Evolutionary conservation across 1,284 basidiomycete genomes (phyloP).

Genomic region (Ceratobasidium sp.): DNA sequence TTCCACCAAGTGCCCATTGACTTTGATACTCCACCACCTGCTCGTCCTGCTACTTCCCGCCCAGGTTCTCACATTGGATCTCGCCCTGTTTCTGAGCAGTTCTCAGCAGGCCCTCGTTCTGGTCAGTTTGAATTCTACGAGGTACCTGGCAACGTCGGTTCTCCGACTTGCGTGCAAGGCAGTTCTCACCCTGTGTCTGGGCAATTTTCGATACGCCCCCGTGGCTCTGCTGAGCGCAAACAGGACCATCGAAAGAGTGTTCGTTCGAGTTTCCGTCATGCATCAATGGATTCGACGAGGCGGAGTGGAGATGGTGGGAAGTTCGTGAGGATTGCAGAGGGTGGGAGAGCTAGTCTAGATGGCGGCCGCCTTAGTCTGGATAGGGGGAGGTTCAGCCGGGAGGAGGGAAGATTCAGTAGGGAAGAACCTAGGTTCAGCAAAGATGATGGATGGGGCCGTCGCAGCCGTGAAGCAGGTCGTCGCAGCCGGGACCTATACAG

Average conservation of each 20-base stretch:
- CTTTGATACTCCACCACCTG: too few relatives aligned
- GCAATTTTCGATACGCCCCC: neutral
- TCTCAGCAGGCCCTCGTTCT: neutral
- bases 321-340: slow-evolving; percentile 2
- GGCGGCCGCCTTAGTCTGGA: neutral
- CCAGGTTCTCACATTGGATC: too few relatives aligned
- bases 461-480: neutral
- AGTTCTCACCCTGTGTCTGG: slow-evolving; percentile 1
- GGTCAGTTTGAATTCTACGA: neutral
- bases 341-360: neutral
- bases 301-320: slow-evolving; percentile 11
- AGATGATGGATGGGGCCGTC: slow-evolving; percentile 8
- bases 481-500: slow-evolving; percentile 1
- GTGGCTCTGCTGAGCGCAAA: slow-evolving; percentile 1
- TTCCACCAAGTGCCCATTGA: neutral
- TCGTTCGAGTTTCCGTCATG: slow-evolving; percentile 11
- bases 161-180: neutral
- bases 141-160: neutral
- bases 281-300: slow-evolving; percentile 23
- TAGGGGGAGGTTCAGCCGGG: neutral
- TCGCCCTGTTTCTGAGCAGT: too few relatives aligned
- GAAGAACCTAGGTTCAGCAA: neutral
- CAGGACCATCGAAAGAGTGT: slow-evolving; percentile 28
- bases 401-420: slow-evolving; percentile 7
- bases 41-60: too few relatives aligned